Conservation (phyloP, 2,329 filamentous ascomycete species). For the Fusarium sp. region DNA sequence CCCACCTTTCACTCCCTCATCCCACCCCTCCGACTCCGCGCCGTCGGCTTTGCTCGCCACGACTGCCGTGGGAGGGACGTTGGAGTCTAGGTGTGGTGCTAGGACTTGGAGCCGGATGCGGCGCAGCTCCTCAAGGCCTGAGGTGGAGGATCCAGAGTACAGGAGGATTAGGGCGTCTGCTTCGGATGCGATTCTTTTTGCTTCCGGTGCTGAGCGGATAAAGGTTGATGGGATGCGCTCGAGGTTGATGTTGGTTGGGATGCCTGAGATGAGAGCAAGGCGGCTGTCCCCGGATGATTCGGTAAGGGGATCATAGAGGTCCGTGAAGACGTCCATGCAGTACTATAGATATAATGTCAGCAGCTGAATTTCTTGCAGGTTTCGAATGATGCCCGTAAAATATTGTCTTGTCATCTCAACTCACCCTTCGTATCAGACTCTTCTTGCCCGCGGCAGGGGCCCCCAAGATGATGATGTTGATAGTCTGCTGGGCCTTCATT, state of each 20-base stretch:
- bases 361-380: background rate
- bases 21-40: conserved; percentile 31
- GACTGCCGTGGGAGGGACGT: conserved; percentile 19
- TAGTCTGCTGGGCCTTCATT: conserved; percentile 22
- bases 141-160: conserved; percentile 24
- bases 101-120: conserved; percentile 22
- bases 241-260: conserved; percentile 26
- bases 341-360: conserved; percentile 14
- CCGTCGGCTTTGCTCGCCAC: conserved; percentile 33
- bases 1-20: conserved; percentile 20
- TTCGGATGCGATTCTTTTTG: conserved; percentile 14
- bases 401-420: background rate
- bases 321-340: conserved; percentile 31
- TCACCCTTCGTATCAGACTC: conserved; percentile 37
- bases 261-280: conserved; percentile 21
- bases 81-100: conserved; percentile 11
- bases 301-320: conserved; percentile 33
- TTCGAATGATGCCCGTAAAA: background rate
- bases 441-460: conserved; percentile 32
- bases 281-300: conserved; percentile 29
- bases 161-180: conserved; percentile 35
- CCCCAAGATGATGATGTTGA: conserved; percentile 36
- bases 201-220: conserved; percentile 14
- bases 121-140: conserved; percentile 26
- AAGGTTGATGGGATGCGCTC: conserved; percentile 34